Conservation (phyloP, 768 basidiomycete genomes). For the Lactarius indigo region DNA sequence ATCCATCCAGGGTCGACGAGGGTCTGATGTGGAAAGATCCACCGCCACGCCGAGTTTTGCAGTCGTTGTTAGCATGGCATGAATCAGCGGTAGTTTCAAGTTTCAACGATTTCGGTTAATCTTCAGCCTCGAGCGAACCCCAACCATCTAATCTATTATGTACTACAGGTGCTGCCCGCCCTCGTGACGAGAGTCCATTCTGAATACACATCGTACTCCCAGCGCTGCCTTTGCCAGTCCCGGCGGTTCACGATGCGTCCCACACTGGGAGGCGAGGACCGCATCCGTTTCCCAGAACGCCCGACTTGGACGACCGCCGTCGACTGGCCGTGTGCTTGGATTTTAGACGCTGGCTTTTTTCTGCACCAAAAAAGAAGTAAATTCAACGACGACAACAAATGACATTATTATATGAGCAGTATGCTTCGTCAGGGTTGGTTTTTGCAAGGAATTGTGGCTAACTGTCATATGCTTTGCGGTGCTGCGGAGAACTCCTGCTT, state of each 20-base stretch:
- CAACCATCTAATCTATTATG: not conserved
- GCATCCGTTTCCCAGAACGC: not conserved
- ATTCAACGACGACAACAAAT: not conserved
- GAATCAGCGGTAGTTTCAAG: no score
- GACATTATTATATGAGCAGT: not conserved
- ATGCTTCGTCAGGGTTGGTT: not conserved
- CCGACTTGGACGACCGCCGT: not conserved
- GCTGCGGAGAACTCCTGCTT: not conserved
- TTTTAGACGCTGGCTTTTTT: not conserved
- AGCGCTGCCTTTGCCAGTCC: not conserved
- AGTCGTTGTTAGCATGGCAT: not conserved
- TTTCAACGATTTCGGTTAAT: not conserved
- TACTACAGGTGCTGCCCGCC: not conserved
- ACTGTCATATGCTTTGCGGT: not conserved
- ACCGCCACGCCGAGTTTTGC: not conserved
- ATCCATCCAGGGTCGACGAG: not conserved
- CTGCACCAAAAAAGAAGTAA: not conserved
- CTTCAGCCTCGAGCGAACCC: not conserved
- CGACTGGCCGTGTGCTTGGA: not conserved
- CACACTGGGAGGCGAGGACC: not conserved
- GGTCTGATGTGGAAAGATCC: not conserved
- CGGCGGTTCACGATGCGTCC: not conserved
- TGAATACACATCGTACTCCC: not conserved
- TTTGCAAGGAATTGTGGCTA: not conserved
- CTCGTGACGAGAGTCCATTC: not conserved